These are phyloP conservation scores for Prunus fruticosa DNA, from an alignment of 306 rosid genomes.

Conservation along the genomic window DNA sequence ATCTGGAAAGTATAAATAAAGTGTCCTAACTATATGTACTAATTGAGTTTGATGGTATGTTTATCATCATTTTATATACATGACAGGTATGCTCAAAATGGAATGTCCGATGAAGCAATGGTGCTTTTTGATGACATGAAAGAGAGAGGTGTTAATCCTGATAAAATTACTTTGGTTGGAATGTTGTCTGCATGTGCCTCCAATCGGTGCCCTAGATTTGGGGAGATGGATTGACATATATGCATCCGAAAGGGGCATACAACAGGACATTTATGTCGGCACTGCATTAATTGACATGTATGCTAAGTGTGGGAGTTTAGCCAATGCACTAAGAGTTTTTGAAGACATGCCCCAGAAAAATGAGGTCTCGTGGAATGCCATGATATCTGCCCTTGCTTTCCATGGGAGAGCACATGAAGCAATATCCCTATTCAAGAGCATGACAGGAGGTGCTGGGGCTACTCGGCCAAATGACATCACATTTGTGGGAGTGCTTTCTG, in stretches of 20 bases:
- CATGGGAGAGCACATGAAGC: constrained; percentile 84
- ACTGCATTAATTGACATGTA: constrained; percentile 92
- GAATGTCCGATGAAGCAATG: constrained; percentile 80
- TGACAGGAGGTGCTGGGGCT: constrained; percentile 58
- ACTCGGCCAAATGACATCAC: constrained; percentile 78
- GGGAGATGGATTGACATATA: constrained; percentile 67
- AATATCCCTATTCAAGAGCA: constrained; percentile 56
- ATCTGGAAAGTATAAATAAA: background rate
- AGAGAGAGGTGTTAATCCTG: constrained; percentile 46
- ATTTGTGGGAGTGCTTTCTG: constrained; percentile 85
- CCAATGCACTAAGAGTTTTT: constrained; percentile 66
- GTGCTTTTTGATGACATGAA: constrained; percentile 61
- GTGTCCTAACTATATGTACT: background rate
- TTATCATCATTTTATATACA: background rate
- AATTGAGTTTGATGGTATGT: background rate
- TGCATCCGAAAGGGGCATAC: constrained; percentile 64
- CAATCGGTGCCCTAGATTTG: constrained; percentile 72
- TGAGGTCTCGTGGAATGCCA: constrained; percentile 93
- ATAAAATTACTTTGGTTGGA: constrained; percentile 70
- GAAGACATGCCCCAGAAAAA: constrained; percentile 69
- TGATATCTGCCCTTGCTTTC: constrained; percentile 94
- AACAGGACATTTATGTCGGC: constrained; percentile 59
- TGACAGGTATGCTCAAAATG: constrained; percentile 90
- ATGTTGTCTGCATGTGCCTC: constrained; percentile 76
- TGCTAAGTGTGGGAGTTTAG: constrained; percentile 90